A percentile compares a stretch with the other conserved stretches of the same genome.
Conservation (phyloP, 306 rosid species). For the Herpetospermum pedunculosum region DNA sequence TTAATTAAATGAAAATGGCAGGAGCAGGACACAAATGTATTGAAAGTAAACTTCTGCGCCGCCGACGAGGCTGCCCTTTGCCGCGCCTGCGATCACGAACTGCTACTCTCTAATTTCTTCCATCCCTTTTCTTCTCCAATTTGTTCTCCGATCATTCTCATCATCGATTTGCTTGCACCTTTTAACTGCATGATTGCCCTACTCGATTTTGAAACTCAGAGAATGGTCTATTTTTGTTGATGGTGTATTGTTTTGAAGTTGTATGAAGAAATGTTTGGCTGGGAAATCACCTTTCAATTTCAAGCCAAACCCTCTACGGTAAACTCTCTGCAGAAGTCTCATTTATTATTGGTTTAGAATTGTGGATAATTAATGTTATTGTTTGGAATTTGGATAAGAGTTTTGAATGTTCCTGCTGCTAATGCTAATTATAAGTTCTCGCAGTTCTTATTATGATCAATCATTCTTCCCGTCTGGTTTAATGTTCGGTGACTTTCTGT, state of each 20-base stretch:
- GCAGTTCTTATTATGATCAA: background rate
- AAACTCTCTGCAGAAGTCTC: background rate
- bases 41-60: too few species aligned
- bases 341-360: background rate
- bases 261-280: background rate
- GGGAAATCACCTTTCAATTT: background rate
- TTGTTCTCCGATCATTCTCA: background rate
- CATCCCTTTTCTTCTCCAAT: background rate
- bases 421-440: background rate
- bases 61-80: constrained; percentile 99
- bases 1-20: too few species aligned
- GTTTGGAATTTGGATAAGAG: background rate
- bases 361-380: background rate
- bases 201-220: background rate
- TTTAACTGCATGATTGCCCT: too few species aligned
- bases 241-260: background rate
- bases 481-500: background rate
- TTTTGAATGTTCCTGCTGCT: background rate
- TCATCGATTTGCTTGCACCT: background rate
- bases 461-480: background rate
- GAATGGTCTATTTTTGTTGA: background rate
- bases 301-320: background rate
- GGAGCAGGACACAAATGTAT: too few species aligned
- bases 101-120: background rate
- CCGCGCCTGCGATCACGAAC: constrained; percentile 87